These are phyloP conservation scores for Erigeron philadelphicus DNA, from an alignment of 140 eudicot genomes.

Conservation along the genomic window DNA sequence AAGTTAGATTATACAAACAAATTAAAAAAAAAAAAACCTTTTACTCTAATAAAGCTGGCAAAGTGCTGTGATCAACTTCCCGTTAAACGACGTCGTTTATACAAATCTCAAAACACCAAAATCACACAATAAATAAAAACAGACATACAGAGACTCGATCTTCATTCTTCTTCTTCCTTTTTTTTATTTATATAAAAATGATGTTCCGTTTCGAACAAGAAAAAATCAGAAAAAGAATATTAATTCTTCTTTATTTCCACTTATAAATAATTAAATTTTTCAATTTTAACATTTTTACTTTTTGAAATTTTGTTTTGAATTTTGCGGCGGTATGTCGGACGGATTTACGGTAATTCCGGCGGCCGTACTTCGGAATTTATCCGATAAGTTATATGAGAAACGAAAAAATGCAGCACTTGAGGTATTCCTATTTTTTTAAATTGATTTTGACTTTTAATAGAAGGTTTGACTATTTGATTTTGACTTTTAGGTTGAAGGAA, in stretches of 20 bases:
- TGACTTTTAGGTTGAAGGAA: constrained; percentile 72
- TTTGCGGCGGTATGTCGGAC: constrained; percentile 56
- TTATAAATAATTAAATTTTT: background rate
- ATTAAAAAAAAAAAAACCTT: background rate
- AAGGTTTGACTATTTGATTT: constrained; percentile 14
- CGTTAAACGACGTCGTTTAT: constrained; percentile 23
- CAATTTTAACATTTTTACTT: background rate
- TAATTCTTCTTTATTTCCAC: background rate
- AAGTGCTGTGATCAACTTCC: constrained; percentile 22
- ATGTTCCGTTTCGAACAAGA: background rate
- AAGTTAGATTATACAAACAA: background rate
- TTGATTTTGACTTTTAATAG: constrained; percentile 13
- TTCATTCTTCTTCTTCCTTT: background rate
- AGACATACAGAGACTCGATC: constrained; percentile 19
- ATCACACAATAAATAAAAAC: background rate
- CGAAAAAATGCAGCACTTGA: constrained; percentile 92
- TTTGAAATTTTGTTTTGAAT: background rate
- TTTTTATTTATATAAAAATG: too few species aligned
- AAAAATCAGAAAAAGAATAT: too few species aligned
- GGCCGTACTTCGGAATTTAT: constrained; percentile 64
- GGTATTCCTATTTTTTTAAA: constrained; percentile 34
- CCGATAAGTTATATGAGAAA: constrained; percentile 88
- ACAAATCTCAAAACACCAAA: constrained; percentile 21
- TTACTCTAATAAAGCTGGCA: constrained; percentile 31
- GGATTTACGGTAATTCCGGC: constrained; percentile 64